Conservation (phyloP, 2,329 filamentous ascomycete genomes). For the Tolypocladium amazonense region DNA sequence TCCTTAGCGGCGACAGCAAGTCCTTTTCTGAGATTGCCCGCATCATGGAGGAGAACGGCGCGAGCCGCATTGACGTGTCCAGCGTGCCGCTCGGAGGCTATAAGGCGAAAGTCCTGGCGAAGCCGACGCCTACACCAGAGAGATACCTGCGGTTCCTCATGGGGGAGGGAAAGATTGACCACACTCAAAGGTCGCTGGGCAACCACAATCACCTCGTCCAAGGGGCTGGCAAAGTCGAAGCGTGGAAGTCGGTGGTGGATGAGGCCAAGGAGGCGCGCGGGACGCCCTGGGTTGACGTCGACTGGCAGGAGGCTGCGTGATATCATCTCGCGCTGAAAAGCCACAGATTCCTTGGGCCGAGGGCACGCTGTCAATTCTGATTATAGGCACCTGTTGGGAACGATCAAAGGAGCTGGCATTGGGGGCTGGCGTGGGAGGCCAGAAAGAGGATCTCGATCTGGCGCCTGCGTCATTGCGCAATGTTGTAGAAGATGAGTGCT, state of each 20-base stretch:
- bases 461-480: neutral
- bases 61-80: conserved; percentile 11
- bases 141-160: conserved; percentile 21
- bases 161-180: conserved; percentile 19
- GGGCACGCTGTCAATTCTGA: no score
- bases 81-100: conserved; percentile 13
- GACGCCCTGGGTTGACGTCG: conserved; percentile 11
- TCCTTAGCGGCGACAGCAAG: conserved; percentile 16
- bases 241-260: conserved; percentile 16
- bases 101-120: conserved; percentile 11
- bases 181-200: conserved; percentile 10
- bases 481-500: no score
- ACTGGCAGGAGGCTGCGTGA: neutral
- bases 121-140: conserved; percentile 11
- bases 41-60: conserved; percentile 15
- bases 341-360: neutral
- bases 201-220: conserved; percentile 17
- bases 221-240: conserved; percentile 11
- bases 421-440: neutral
- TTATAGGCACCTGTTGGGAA: no score
- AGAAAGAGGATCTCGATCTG: neutral
- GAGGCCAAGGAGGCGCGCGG: conserved; percentile 14
- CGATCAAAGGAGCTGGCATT: neutral
- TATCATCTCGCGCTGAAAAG: neutral
- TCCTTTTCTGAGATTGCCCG: conserved; percentile 12